Evolutionary conservation across 106 monocot species (phyloP), one percentile per base, ranked within the genome.

Genomic region (Platanthera zijinensis): DNA sequence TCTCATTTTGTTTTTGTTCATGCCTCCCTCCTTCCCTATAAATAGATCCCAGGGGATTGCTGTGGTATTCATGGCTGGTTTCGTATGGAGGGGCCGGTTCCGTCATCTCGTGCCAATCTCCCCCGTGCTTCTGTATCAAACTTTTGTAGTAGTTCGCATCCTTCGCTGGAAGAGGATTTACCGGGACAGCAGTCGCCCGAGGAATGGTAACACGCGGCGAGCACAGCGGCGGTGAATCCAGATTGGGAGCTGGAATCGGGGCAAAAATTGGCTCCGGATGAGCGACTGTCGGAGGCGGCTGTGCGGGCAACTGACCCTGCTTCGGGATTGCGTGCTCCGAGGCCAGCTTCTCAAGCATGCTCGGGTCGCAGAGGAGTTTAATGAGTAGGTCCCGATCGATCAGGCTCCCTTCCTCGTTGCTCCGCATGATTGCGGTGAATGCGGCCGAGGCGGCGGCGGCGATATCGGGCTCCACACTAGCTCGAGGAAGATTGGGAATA

Each of bases 341-440:
- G 8, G 78, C 54, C 52, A 97, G 54, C 73, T 82, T 91, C 76
- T 86, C 85, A 64, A 99, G 51, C 80, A 88, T 50, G 8, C 39
- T 61, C 14, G 99, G 94, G 67, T 99, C 82, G 72, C 85, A 94
- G 5, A 99, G 75, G 72, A 99, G 82, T 50, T 87, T 90, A 39
- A 99, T 90, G 45, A 99, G 92, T 63, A 94, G 79, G 14, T 99
- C 91, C 1, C 75, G 86, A 56, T 99, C 94, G 5, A 94, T 79
- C 77, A 92, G 48, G 82, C 83, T 90, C 9, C 90, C 88, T 71
- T 86, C 80, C 79, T 94, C 88, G 7, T 51, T 85, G 78, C 89
- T 93, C 70, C 71, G 88, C 80, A 89, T 81, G 48, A 94, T 85
- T 11, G 94, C 99, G 8, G 92, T 94, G 71, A 85, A 85, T 6